phyloP scores from a whole-genome alignment of 768 basidiomycete genomes.

The Chiua virens region DNA sequence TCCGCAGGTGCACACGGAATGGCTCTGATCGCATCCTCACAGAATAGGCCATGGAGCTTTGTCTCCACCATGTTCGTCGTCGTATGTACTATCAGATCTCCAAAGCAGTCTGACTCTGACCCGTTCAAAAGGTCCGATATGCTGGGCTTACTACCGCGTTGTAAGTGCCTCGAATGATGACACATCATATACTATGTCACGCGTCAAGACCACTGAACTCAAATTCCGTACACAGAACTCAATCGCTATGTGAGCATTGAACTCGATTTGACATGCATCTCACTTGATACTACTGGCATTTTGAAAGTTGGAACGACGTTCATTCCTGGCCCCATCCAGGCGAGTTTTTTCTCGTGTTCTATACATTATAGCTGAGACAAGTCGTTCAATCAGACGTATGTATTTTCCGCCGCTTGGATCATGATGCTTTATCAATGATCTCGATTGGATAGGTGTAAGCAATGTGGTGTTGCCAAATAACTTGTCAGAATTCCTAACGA shows the following conservation, averaged over 20 bases:
- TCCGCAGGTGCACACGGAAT: not conserved
- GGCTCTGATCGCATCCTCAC: not conserved
- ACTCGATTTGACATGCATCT: not conserved
- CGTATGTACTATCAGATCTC: slow-evolving; percentile 10
- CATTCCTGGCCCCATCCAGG: slow-evolving; percentile 16
- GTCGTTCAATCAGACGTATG: slow-evolving; percentile 12
- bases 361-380: not conserved
- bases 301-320: slow-evolving; percentile 16
- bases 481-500: not conserved
- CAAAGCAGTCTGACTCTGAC: not conserved
- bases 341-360: not conserved
- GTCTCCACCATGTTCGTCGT: slow-evolving; percentile 13
- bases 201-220: not conserved
- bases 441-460: slow-evolving; percentile 17
- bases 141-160: slow-evolving; percentile 2
- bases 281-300: slow-evolving; percentile 2
- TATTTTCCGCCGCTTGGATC: not conserved
- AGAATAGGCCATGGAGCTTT: slow-evolving; percentile 18
- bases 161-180: slow-evolving; percentile 6
- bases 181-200: not conserved
- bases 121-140: slow-evolving; percentile 18
- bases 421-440: not conserved
- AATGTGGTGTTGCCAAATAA: not conserved
- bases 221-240: not conserved
- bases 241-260: slow-evolving; percentile 7